phyloP scores from a whole-genome alignment of 1,284 basidiomycete genomes.

The Pulveroboletus sp. region DNA sequence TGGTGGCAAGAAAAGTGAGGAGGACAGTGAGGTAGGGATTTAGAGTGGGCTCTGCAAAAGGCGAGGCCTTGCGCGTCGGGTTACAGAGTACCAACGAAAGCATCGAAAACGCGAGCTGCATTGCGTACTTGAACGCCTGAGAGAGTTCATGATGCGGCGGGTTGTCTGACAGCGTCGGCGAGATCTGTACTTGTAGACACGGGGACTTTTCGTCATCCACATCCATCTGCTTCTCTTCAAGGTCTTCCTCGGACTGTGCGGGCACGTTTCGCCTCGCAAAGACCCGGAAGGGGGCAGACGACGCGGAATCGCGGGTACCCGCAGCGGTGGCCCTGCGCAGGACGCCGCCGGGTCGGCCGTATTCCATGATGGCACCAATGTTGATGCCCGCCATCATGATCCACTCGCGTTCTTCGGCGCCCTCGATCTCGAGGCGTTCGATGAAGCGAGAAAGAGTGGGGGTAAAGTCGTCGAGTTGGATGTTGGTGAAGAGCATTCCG shows the following conservation, averaged over 20 bases:
- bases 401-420: slow-evolving; percentile 87
- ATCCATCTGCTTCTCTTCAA: slow-evolving; percentile 66
- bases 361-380: slow-evolving; percentile 82
- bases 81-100: slow-evolving; percentile 72
- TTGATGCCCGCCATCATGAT: slow-evolving; percentile 93
- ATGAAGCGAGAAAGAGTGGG: slow-evolving; percentile 81
- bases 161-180: slow-evolving; percentile 43
- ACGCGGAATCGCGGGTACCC: slow-evolving; percentile 39
- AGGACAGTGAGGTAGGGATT: slow-evolving; percentile 89
- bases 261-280: slow-evolving; percentile 44
- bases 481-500: slow-evolving; percentile 94
- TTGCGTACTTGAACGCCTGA: slow-evolving; percentile 67
- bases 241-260: slow-evolving; percentile 39
- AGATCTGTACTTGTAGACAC: slow-evolving; percentile 30
- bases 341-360: slow-evolving; percentile 76
- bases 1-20: slow-evolving; percentile 84
- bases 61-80: slow-evolving; percentile 61
- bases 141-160: slow-evolving; percentile 48
- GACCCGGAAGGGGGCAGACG: slow-evolving; percentile 44
- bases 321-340: slow-evolving; percentile 60
- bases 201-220: slow-evolving; percentile 53
- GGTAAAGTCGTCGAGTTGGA: slow-evolving; percentile 89
- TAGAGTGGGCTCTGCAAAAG: slow-evolving; percentile 57
- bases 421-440: slow-evolving; percentile 81
- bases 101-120: slow-evolving; percentile 80